A percentile compares a stretch with the other conserved stretches of the same genome.
Evolutionary conservation across 106 monocot species (phyloP).

Genomic region (Dendrobium huoshanense): DNA sequence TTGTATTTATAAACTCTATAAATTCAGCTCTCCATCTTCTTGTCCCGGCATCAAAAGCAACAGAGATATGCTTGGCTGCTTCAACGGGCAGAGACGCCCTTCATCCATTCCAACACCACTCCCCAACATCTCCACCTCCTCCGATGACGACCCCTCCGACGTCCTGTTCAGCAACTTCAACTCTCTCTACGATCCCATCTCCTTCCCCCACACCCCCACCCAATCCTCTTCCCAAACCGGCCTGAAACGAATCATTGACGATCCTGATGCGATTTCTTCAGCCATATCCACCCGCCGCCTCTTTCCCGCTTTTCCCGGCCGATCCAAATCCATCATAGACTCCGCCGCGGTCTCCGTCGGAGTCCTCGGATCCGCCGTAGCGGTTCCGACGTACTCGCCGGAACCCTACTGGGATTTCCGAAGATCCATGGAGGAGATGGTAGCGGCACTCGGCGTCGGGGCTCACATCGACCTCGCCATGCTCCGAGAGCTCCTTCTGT

Average conservation of each 20-base stretch:
- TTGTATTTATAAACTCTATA: neutral
- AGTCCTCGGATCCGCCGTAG: constrained; percentile 16
- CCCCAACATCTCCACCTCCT: neutral
- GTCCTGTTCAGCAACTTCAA: constrained; percentile 29
- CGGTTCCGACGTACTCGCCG: constrained; percentile 49
- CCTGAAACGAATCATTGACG: constrained; percentile 4
- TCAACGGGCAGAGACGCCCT: constrained; percentile 15
- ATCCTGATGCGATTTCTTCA: constrained; percentile 32
- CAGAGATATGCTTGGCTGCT: constrained; percentile 16
- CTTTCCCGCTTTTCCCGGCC: constrained; percentile 40
- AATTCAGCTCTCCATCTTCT: neutral
- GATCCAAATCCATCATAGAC: constrained; percentile 50
- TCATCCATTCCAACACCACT: constrained; percentile 1
- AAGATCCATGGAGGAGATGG: constrained; percentile 72
- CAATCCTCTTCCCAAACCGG: constrained; percentile 10
- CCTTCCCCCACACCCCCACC: constrained; percentile 9
- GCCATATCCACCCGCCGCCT: constrained; percentile 54
- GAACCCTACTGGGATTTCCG: constrained; percentile 62
- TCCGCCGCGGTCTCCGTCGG: constrained; percentile 1
- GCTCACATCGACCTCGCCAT: constrained; percentile 12
- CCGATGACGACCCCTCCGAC: neutral
- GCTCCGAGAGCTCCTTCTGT: constrained; percentile 58
- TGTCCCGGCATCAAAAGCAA: neutral
- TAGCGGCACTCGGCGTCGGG: constrained; percentile 31
- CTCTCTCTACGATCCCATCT: constrained; percentile 1